Conservation (phyloP, 1,139 yeast species). For the Candida frijolesensis region DNA sequence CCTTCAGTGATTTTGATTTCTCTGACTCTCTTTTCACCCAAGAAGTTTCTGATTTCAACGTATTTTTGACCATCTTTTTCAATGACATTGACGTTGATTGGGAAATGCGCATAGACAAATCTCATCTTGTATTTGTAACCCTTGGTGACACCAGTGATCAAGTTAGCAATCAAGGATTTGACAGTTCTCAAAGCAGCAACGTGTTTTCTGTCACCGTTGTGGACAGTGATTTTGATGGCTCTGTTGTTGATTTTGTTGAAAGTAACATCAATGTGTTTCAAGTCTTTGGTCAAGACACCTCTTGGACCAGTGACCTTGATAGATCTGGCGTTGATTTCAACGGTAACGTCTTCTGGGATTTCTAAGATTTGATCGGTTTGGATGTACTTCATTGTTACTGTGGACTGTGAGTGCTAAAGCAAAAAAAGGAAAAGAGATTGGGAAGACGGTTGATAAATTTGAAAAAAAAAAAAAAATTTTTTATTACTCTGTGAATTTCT, state of each 20-base stretch:
- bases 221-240: constrained; percentile 86
- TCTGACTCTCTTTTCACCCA: constrained; percentile 98
- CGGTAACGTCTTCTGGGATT: constrained; percentile 93
- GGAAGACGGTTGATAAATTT: constrained; percentile 5
- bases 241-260: constrained; percentile 74
- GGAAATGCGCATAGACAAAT: constrained; percentile 99
- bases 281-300: constrained; percentile 89
- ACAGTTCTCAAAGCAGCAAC: constrained; percentile 99
- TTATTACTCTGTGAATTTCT: not conserved
- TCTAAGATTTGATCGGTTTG: constrained; percentile 91
- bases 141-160: constrained; percentile 98
- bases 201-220: constrained; percentile 99
- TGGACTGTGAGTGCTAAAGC: not conserved
- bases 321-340: constrained; percentile 88
- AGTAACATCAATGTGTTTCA: constrained; percentile 94
- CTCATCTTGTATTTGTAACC: constrained; percentile 99
- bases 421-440: constrained; percentile 1
- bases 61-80: constrained; percentile 72
- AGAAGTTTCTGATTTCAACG: constrained; percentile 98
- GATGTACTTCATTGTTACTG: constrained; percentile 75
- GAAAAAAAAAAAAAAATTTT: constrained; percentile 2
- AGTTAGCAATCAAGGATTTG: constrained; percentile 90
- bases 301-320: constrained; percentile 97
- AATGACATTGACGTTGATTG: constrained; percentile 92
- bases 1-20: constrained; percentile 83